Evolutionary conservation across 2,329 filamentous ascomycete species (phyloP), one percentile per base, ranked within the genome.

Genomic region (Hysterium pulicare): DNA sequence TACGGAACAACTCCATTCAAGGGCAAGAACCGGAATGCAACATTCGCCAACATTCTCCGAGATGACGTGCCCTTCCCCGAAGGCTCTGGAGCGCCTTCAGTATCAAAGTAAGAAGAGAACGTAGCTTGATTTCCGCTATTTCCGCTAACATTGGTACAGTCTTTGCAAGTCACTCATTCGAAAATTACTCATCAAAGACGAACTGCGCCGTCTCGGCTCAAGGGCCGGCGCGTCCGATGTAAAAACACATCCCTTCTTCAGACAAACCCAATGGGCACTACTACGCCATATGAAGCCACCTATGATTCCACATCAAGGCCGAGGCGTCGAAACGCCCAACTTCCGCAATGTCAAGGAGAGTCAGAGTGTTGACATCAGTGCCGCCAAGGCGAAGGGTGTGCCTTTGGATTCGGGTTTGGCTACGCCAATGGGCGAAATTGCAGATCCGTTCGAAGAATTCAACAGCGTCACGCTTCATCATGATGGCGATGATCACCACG

Each of bases 1-100:
- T 98, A 91, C 71, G 93, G 93, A 42, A 98, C 91, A 0, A 98
- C 93, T 0, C 93, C 93, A 1, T 98, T 98, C 78, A 98, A 98
- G 75, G 93, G 93, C 55, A 97, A 98, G 80, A 98, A 96, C 69
- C 82, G 93, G 30, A 98, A 97, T 59, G 90, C 90, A 11, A 98
- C 93, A 0, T 98, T 98, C 72, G 91, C 90, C 47, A 98, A 97
- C 64, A 98, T 98, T 54, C 70, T 98, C 49, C 79, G 90, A 40
- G 93, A 98, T 66, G 93, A 98, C 53, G 93, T 96, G 47, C 87
- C 88, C 5, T 98, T 98, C 70, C 90, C 93, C 0, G 93, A 98
- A 58, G 86, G 93, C 54, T 80, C 84, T 21, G 86, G 87, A 24
- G 77, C 83, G 19, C 89, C 90, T 5, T 87, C 88, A 65, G 87